Evolutionary conservation across 441 rosid genomes (phyloP).

Genomic region (Eruca vesicaria): DNA sequence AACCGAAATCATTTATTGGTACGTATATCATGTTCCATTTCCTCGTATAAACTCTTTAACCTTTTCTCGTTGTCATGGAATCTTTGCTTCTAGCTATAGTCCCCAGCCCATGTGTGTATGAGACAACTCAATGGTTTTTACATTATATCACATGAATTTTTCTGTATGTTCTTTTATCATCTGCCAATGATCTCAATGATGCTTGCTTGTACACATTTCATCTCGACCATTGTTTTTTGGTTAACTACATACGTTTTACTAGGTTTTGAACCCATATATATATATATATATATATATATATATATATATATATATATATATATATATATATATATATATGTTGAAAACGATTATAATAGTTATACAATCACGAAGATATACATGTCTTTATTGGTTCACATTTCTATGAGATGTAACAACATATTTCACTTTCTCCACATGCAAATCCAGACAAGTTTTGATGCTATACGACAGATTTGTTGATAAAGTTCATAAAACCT

Average conservation of each 20-base stretch:
- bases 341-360: too few relatives aligned
- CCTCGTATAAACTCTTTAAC: neutral
- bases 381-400: neutral
- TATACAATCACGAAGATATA: neutral
- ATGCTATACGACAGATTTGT: neutral
- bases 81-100: neutral
- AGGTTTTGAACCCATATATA: neutral
- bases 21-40: neutral
- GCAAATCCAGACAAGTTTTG: neutral
- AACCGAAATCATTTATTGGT: constrained; percentile 1
- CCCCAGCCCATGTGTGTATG: neutral
- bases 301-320: too few relatives aligned
- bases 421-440: neutral
- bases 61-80: neutral
- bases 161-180: neutral
- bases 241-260: neutral
- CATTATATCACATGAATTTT: neutral
- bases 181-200: neutral
- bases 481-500: neutral
- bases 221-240: neutral
- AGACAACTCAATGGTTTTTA: neutral
- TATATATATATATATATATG: too few relatives aligned
- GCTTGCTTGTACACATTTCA: neutral
- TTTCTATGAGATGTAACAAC: neutral
- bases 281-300: too few relatives aligned